Evolutionary conservation across 2,329 filamentous ascomycete genomes (phyloP), one percentile per base, ranked within the genome.

Genomic region (Colletotrichum trifolii): DNA sequence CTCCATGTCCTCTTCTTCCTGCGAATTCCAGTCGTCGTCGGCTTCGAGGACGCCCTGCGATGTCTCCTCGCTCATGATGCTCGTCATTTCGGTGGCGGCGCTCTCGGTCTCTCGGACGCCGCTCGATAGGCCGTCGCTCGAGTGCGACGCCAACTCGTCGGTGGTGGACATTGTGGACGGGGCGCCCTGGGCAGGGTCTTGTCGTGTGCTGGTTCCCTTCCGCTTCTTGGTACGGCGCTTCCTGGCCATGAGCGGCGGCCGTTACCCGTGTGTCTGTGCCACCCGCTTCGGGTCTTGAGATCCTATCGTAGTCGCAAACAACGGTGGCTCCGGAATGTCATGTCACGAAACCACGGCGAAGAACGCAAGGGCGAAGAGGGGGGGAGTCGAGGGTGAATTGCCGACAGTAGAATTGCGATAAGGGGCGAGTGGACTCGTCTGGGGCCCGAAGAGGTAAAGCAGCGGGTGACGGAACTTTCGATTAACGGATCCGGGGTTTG

Each of bases 81-180:
- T 79, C 49, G 78, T 78, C 77, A 78, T 78, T 62, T 74, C 74
- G 53, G 76, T 78, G 9, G 73, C 73, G 25, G 69, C 70, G 54
- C 71, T 73, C 64, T 77, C 75, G 69, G 76, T 77, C 33, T 70
- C 69, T 46, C 69, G 72, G 62, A 69, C 67, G 59, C 75, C 73
- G 69, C 75, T 78, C 36, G 67, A 69, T 52, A 71, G 57, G 52
- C 73, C 74, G 64, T 76, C 76, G 70, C 73, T 77, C 47, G 77
- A 77, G 64, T 73, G 71, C 52, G 73, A 71, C 60, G 71, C 70
- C 67, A 71, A 71, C 60, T 72, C 69, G 45, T 75, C 74, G 54
- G 76, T 73, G 34, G 74, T 75, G 46, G 73, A 75, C 72, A 76
- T 69, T 66, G 67, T 70, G 68, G 66, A 68, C 33, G 47, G 53